Conservation (phyloP, 257 asterid genomes). For the Eustoma russellianum region DNA sequence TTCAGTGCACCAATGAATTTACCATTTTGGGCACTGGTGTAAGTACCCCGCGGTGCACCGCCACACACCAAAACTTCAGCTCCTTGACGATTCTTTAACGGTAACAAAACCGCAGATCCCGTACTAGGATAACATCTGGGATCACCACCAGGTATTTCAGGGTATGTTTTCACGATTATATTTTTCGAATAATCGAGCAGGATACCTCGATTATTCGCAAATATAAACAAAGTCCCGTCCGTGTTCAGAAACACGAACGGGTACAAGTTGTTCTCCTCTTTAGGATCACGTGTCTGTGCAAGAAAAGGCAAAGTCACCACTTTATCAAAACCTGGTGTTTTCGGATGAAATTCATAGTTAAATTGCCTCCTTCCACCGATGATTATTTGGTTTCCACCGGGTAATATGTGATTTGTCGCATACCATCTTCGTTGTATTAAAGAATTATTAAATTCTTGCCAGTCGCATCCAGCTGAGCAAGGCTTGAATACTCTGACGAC, state of each 20-base stretch:
- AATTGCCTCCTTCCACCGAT: conserved; percentile 32
- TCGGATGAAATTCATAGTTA: conserved; percentile 39
- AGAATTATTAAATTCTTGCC: conserved; percentile 11
- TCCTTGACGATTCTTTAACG: conserved; percentile 18
- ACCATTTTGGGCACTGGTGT: not conserved
- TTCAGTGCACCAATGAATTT: conserved; percentile 24
- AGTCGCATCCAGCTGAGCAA: conserved; percentile 24
- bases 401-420: conserved; percentile 37
- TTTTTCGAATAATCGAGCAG: conserved; percentile 18
- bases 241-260: conserved; percentile 31
- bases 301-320: conserved; percentile 20
- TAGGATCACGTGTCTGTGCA: conserved; percentile 22
- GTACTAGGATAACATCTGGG: conserved; percentile 40
- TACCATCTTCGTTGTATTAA: conserved; percentile 30
- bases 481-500: conserved; percentile 22
- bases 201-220: conserved; percentile 33
- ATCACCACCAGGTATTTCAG: conserved; percentile 25
- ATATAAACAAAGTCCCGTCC: conserved; percentile 38
- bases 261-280: conserved; percentile 32
- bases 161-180: conserved; percentile 21
- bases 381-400: conserved; percentile 27
- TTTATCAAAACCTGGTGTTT: not conserved
- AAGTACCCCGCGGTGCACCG: conserved; percentile 35
- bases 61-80: conserved; percentile 42
- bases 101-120: conserved; percentile 37